Conservation (phyloP, 176 grass and related monocot species). For the Oryza glumipatula region DNA sequence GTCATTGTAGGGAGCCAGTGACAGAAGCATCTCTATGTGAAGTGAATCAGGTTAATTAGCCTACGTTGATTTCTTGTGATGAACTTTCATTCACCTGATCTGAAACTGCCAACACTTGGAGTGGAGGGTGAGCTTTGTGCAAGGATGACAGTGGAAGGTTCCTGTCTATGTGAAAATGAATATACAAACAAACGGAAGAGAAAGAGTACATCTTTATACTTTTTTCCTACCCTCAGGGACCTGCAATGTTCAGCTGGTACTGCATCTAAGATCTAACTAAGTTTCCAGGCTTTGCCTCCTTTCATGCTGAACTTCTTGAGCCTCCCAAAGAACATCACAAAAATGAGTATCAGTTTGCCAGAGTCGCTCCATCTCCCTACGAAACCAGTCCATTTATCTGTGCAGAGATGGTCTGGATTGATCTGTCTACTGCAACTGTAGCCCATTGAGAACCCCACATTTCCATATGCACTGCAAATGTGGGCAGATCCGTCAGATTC, state of each 20-base stretch:
- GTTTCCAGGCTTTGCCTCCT: slow-evolving; percentile 68
- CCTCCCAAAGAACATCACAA: slow-evolving; percentile 64
- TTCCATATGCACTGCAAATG: slow-evolving; percentile 70
- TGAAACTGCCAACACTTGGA: slow-evolving; percentile 8
- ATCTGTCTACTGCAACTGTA: slow-evolving; percentile 66
- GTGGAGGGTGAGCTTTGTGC: neutral
- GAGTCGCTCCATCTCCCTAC: slow-evolving; percentile 54
- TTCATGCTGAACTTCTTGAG: slow-evolving; percentile 62
- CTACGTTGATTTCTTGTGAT: neutral
- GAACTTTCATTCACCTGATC: slow-evolving; percentile 24
- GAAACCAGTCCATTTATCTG: slow-evolving; percentile 54
- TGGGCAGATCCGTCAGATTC: slow-evolving; percentile 7
- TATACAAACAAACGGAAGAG: neutral
- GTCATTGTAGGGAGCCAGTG: neutral
- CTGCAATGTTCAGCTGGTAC: neutral
- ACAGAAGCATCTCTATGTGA: slow-evolving; percentile 5
- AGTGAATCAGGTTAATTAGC: slow-evolving; percentile 3
- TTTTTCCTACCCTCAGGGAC: too few relatives aligned
- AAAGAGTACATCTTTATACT: neutral
- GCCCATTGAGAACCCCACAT: slow-evolving; percentile 63
- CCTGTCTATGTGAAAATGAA: slow-evolving; percentile 6
- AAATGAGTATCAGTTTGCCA: slow-evolving; percentile 59
- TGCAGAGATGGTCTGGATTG: slow-evolving; percentile 38
- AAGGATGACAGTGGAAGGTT: slow-evolving; percentile 2
- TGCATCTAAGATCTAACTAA: slow-evolving; percentile 57